A percentile compares a stretch with the other conserved stretches of the same genome.
phyloP scores from a whole-genome alignment of 73 alveolate genomes.

The Paramecium biaurelia region DNA sequence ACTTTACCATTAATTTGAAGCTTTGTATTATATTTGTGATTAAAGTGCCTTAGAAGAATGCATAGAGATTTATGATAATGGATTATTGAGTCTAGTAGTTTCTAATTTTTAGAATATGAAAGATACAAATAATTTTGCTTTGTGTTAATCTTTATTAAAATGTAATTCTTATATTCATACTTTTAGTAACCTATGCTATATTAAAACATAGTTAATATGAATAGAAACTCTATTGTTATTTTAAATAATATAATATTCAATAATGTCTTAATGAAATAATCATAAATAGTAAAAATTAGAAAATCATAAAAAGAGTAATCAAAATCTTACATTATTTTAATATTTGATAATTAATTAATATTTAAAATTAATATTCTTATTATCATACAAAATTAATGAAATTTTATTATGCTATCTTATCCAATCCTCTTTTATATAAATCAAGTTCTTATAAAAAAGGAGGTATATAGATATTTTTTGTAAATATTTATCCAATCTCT shows the following conservation, averaged over 20 bases:
- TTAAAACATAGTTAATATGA: not conserved
- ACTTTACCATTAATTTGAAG: not conserved
- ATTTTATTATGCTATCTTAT: constrained; percentile 74
- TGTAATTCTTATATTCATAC: not conserved
- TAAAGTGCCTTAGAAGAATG: not conserved
- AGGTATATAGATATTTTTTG: constrained; percentile 67
- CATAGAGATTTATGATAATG: not conserved
- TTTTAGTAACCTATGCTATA: not conserved
- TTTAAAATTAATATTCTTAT: not conserved
- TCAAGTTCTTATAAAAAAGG: constrained; percentile 76
- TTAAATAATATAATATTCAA: not conserved
- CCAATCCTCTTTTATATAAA: constrained; percentile 70
- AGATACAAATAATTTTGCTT: not conserved
- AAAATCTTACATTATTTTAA: not conserved
- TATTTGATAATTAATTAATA: not conserved
- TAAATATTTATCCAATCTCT: constrained; percentile 54
- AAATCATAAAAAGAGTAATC: not conserved
- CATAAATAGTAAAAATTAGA: not conserved
- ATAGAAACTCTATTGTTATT: not conserved
- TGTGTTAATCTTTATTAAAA: not conserved
- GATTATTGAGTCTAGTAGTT: not conserved
- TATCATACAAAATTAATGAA: constrained; percentile 45
- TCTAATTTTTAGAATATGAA: not conserved
- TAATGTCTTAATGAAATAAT: not conserved
- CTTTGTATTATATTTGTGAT: not conserved